These are phyloP conservation scores for Plenodomus lindquistii DNA, from an alignment of 2,329 filamentous ascomycete genomes.

Conservation along the genomic window DNA sequence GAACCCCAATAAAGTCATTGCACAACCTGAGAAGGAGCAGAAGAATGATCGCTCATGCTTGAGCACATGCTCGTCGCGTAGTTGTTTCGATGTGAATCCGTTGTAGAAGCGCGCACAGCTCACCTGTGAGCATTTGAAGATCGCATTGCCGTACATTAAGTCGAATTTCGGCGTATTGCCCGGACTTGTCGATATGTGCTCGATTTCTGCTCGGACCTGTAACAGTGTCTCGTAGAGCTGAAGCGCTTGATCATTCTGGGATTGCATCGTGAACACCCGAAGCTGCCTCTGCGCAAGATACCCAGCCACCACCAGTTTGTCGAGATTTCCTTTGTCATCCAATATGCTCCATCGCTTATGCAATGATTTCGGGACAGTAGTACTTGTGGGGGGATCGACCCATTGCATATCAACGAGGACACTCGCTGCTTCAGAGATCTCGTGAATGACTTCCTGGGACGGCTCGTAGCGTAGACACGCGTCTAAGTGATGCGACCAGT, in stretches of 20 bases:
- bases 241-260: not conserved
- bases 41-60: constrained; percentile 11
- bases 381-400: not conserved
- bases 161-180: not conserved
- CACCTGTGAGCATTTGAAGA: constrained; percentile 9
- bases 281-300: constrained; percentile 5
- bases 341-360: constrained; percentile 2
- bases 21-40: constrained; percentile 6
- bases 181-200: not conserved
- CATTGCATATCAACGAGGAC: constrained; percentile 7
- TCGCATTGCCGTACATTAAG: constrained; percentile 1
- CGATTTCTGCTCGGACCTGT: not conserved
- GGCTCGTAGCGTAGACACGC: constrained; percentile 1
- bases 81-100: constrained; percentile 2
- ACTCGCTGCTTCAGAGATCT: constrained; percentile 1
- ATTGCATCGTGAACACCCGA: not conserved
- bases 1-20: constrained; percentile 7
- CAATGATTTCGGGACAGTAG: not conserved
- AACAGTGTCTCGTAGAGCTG: not conserved
- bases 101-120: constrained; percentile 7
- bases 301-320: constrained; percentile 1
- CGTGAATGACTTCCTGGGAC: not conserved
- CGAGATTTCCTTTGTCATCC: constrained; percentile 3
- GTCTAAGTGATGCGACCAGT: constrained; percentile 8
- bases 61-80: constrained; percentile 1